Conservation (phyloP, 2,329 filamentous ascomycete species). For the Paracoccidioides brasiliensis region DNA sequence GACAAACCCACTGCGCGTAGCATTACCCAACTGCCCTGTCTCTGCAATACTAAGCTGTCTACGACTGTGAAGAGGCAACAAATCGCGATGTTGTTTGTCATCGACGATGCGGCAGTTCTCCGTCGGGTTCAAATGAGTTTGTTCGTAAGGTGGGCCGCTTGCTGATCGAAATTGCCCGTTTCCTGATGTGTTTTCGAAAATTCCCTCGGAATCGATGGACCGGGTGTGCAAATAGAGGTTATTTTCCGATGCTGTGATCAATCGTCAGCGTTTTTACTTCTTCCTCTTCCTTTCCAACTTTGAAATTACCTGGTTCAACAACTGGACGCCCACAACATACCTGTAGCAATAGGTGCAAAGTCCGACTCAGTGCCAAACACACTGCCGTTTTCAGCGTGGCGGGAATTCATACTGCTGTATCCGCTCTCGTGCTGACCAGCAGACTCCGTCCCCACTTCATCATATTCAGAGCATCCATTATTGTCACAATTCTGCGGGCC, state of each 20-base stretch:
- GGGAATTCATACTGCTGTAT: background rate
- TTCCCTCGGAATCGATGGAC: background rate
- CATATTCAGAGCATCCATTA: background rate
- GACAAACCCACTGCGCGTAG: background rate
- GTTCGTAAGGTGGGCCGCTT: background rate
- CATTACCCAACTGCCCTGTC: slow-evolving; percentile 7
- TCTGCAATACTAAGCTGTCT: slow-evolving; percentile 7
- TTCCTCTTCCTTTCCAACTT: background rate
- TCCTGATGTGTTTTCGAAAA: background rate
- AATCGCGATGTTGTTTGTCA: background rate
- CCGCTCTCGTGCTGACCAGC: background rate
- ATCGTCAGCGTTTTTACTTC: background rate
- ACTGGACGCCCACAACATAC: background rate
- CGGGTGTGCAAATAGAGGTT: background rate
- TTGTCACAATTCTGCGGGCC: background rate
- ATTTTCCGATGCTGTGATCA: background rate
- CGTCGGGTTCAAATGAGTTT: background rate
- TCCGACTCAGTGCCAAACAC: background rate
- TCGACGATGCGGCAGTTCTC: background rate
- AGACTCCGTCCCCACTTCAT: background rate
- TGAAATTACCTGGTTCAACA: background rate
- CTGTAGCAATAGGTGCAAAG: background rate
- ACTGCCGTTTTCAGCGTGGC: background rate
- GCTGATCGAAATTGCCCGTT: background rate
- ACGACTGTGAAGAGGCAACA: slow-evolving; percentile 6